Evolutionary conservation across 441 rosid species (phyloP).

Genomic region (Corymbia citriodora): DNA sequence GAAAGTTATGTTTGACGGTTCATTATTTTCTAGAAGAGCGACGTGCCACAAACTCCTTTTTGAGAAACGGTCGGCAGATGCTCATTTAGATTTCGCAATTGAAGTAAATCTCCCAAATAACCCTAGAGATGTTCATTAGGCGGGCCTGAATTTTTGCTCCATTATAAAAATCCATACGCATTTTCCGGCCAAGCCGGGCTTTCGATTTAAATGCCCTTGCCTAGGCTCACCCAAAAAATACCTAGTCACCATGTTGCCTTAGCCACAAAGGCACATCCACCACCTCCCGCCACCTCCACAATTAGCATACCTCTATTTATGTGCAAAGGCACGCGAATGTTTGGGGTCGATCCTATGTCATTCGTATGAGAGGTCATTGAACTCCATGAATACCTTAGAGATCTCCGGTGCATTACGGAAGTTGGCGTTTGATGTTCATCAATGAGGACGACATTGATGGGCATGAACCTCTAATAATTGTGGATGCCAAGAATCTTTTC

Average conservation of each 20-base stretch:
- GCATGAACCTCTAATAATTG: not conserved
- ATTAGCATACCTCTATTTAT: not conserved
- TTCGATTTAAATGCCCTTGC: not conserved
- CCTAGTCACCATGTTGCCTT: not conserved
- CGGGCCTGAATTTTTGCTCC: not conserved
- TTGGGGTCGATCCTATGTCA: not conserved
- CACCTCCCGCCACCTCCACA: not conserved
- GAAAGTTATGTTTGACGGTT: too few species aligned
- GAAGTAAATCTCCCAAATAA: too few species aligned
- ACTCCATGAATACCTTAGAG: not conserved
- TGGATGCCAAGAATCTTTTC: too few species aligned
- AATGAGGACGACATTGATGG: not conserved
- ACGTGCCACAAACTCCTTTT: too few species aligned
- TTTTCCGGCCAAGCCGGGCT: not conserved
- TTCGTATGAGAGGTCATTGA: not conserved
- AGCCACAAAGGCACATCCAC: not conserved
- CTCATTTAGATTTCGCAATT: too few species aligned
- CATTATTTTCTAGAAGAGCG: too few species aligned
- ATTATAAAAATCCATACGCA: too few species aligned
- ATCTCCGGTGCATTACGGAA: not conserved
- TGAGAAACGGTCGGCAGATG: too few species aligned
- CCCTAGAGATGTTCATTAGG: too few species aligned
- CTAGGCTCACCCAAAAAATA: not conserved
- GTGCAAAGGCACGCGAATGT: not conserved
- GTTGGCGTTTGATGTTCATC: too few species aligned